Base-by-base conservation (phyloP, 176 grass and related monocot species). In the Musa troglodytarum region DNA sequence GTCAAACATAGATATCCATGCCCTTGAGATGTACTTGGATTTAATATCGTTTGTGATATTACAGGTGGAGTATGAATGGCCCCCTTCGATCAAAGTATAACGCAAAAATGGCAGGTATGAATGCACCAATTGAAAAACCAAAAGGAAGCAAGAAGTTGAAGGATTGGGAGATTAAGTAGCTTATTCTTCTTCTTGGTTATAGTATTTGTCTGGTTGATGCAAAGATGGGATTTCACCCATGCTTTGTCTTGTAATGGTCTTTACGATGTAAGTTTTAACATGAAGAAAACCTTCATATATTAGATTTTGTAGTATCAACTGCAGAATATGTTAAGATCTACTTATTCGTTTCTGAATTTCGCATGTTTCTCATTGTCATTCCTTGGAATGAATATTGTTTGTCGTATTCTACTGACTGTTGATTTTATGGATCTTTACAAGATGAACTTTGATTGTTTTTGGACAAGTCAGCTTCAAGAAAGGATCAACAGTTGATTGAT, bases 81-180 rank as follows among this genome's bases (percentile, higher is more conserved):
- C 90, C 88, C 16, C 76, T 98, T 77, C 79, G 86, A 84, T 80
- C 90, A 43, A 98, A 93, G 70, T 98, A 98, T 80, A 91, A 91
- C 64, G 82, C 85, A 8, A 98, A 89, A 78, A 93, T 93, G 94
- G 90, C 90, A 62, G 90, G 90, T 74, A 89, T 98, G 87, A 92
- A 96, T 85, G 86, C 68, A 19, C 88, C 94, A 79, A 91, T 98
- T 63, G 82, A 72, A 13, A 93, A 93, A 76, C 94, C 94, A 62
- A 93, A 91, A 80, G 94, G 94, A 78, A 91, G 94, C 73, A 98
- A 87, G 86, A 98, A 98, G 54, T 54, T 98, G 65, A 98, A 93
- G 82, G 94, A 98, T 71, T 98, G 86, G 94, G 90, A 98, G 54
- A 63, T 53, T 16, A 88, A 74, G 49, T 83, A 79, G 64, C 28